Evolutionary conservation across 2,329 filamentous ascomycete genomes (phyloP), one percentile per base, ranked within the genome.

Genomic region (Botryosphaeria agaves): DNA sequence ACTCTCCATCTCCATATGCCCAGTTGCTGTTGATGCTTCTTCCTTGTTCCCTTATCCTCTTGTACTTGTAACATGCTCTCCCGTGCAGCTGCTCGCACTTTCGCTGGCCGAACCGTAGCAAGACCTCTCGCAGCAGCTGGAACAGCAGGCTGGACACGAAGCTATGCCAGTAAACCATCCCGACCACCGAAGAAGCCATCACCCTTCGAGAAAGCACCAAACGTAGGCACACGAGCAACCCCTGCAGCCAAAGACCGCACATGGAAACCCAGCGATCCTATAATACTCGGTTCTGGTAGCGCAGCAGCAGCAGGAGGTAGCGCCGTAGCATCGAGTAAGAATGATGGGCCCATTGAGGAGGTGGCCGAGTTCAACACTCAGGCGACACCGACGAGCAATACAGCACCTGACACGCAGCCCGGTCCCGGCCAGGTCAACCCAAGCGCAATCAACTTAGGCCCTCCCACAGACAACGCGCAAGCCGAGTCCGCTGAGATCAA

Each of bases 191-290:
- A 27, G 26, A 27, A 27, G 26, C 26, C 26, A 15, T 5, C 26
- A 7, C 26, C 12, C 2, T 15, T 15, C 8, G 16, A 27, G 11
- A 5, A 11, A 4, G 15, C n/a, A 5, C 28, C 16, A 18, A 29
- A n/a, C 28, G 28, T 17, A 29, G 28, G 7, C 28, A 8, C 11
- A 5, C 28, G 2, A 29, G 26, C 9, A 14, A 14, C 5, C 12
- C 12, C 3, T 8, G 26, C 47, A 5, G 43, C 43, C 6, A 44
- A 51, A 33, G 48, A 56, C 34, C 45, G 55, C 37, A 54, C 53
- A 28, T 58, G 54, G 55, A 56, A 54, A 36, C 48, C 47, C 0
- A 38, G 48, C 18, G 52, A 56, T 37, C 42, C 47, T 28, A 52
- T 57, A 38, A 54, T 52, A 31, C 52, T 57, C 35, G 46, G 39